Conservation (phyloP, 2,329 filamentous ascomycete species). For the Rachicladosporium sp. region DNA sequence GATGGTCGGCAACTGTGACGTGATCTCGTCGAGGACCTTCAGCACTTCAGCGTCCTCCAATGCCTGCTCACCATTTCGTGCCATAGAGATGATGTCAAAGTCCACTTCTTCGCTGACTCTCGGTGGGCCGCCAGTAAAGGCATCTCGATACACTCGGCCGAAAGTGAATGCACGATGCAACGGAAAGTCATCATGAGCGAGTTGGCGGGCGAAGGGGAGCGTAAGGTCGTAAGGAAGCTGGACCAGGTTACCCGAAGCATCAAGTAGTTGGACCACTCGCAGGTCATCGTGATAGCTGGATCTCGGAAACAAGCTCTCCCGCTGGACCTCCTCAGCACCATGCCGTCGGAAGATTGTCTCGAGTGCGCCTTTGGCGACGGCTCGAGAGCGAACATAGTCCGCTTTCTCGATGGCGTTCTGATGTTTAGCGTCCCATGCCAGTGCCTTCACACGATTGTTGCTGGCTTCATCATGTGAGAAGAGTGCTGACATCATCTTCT, state of each 20-base stretch:
- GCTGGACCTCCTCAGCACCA: slow-evolving; percentile 69
- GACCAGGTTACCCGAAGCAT: slow-evolving; percentile 72
- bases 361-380: slow-evolving; percentile 59
- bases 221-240: slow-evolving; percentile 93
- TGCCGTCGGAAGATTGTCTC: slow-evolving; percentile 74
- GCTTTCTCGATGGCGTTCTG: slow-evolving; percentile 12
- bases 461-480: slow-evolving; percentile 48
- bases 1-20: slow-evolving; percentile 66
- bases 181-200: slow-evolving; percentile 50
- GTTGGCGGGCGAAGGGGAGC: slow-evolving; percentile 70
- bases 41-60: slow-evolving; percentile 88
- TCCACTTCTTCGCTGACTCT: slow-evolving; percentile 78
- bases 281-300: slow-evolving; percentile 59
- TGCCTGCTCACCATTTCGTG: slow-evolving; percentile 64
- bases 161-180: slow-evolving; percentile 63
- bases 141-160: slow-evolving; percentile 75
- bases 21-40: slow-evolving; percentile 87
- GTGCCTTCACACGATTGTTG: slow-evolving; percentile 60
- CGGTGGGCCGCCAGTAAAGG: slow-evolving; percentile 66
- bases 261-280: slow-evolving; percentile 68
- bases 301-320: slow-evolving; percentile 67
- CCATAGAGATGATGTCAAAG: slow-evolving; percentile 81
- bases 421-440: slow-evolving; percentile 35
- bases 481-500: slow-evolving; percentile 75
- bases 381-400: slow-evolving; percentile 13